Evolutionary conservation across 2,329 filamentous ascomycete species (phyloP).

Genomic region (Fusarium nodosum): DNA sequence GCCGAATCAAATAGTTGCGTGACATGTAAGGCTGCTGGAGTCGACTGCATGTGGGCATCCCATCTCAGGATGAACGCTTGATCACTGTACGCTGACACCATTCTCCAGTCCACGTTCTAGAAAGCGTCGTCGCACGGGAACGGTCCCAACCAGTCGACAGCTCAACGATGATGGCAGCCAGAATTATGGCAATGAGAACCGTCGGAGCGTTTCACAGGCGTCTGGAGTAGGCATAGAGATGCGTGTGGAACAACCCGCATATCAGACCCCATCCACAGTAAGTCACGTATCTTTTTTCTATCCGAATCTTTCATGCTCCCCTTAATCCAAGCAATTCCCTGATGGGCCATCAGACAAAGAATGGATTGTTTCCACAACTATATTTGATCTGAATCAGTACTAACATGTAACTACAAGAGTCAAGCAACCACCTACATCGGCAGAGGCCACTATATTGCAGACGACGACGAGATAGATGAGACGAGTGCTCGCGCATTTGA

Average conservation of each 20-base stretch:
- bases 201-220: not conserved
- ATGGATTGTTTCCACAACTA: not conserved
- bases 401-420: not conserved
- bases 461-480: conserved; percentile 10
- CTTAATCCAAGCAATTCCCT: not conserved
- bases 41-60: not conserved
- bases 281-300: not conserved
- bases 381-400: not conserved
- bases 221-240: not conserved
- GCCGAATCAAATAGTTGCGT: not conserved
- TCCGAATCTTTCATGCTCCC: not conserved
- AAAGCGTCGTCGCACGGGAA: conserved; percentile 1
- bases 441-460: conserved; percentile 1
- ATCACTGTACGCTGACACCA: not conserved
- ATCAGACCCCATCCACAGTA: conserved; percentile 2
- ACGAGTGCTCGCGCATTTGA: conserved; percentile 5
- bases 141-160: not conserved
- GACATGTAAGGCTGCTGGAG: conserved; percentile 1
- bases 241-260: not conserved
- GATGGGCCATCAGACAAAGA: not conserved
- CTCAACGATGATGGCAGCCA: not conserved
- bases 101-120: not conserved
- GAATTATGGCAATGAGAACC: not conserved
- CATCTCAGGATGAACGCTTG: not conserved
- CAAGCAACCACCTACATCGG: not conserved